These are phyloP conservation scores for Kwoniella sp. DNA, from an alignment of 768 basidiomycete species.

Conservation along the genomic window DNA sequence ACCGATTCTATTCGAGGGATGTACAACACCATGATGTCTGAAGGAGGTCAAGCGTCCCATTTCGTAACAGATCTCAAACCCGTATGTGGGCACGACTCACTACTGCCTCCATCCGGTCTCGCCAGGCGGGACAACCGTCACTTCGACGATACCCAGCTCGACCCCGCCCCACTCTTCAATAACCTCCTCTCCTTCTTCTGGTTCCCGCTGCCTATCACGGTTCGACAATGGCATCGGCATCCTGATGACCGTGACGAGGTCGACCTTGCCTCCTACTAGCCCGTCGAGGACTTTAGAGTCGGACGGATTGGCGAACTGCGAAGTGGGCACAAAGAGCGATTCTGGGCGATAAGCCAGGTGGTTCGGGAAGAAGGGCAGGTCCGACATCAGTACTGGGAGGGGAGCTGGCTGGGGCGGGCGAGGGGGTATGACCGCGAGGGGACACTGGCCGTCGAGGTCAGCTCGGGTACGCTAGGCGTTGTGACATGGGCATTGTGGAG, in stretches of 20 bases:
- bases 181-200: slow-evolving; percentile 17
- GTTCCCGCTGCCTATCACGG: not conserved
- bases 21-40: no score
- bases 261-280: slow-evolving; percentile 23
- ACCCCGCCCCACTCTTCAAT: slow-evolving; percentile 35
- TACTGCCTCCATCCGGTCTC: not conserved
- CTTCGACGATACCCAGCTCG: slow-evolving; percentile 27
- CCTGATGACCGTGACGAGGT: slow-evolving; percentile 30
- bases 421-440: slow-evolving; percentile 36
- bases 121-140: not conserved
- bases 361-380: slow-evolving; percentile 34
- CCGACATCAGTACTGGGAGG: slow-evolving; percentile 24
- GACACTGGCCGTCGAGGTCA: no score
- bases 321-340: slow-evolving; percentile 21
- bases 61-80: no score
- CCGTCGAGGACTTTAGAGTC: slow-evolving; percentile 13
- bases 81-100: no score
- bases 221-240: slow-evolving; percentile 26
- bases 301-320: slow-evolving; percentile 9
- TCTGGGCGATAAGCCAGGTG: slow-evolving; percentile 37
- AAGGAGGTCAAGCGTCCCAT: not conserved
- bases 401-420: not conserved
- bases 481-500: no score
- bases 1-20: no score
- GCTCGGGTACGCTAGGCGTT: no score